phyloP scores from a whole-genome alignment of 2,329 filamentous ascomycete species.

The Fusarium odoratissimum region DNA sequence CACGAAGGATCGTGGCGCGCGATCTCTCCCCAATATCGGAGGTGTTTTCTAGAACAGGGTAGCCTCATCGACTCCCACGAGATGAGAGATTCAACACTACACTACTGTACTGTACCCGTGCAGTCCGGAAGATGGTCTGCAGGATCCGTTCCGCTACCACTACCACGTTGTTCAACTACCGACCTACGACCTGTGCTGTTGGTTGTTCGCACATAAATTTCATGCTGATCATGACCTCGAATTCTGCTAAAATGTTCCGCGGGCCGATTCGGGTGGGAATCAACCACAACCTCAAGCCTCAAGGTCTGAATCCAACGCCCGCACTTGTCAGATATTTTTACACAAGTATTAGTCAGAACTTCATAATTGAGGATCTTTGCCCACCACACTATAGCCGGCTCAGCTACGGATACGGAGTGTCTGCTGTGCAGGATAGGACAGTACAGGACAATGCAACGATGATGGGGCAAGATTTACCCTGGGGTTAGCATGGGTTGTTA shows the following conservation, averaged over 20 bases:
- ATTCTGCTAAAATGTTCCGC: slow-evolving; percentile 37
- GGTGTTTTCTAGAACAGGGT: slow-evolving; percentile 43
- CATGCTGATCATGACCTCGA: slow-evolving; percentile 20
- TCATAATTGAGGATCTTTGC: slow-evolving; percentile 12
- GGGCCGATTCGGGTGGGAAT: slow-evolving; percentile 40
- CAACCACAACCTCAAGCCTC: not conserved
- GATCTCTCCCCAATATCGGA: slow-evolving; percentile 33
- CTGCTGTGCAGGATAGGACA: not conserved
- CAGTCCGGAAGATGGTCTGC: slow-evolving; percentile 28
- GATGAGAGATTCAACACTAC: slow-evolving; percentile 13
- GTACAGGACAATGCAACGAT: slow-evolving; percentile 7
- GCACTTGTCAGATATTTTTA: slow-evolving; percentile 13
- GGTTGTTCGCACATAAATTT: not conserved
- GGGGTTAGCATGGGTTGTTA: slow-evolving; percentile 18
- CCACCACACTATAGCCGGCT: slow-evolving; percentile 11
- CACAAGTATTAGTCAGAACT: slow-evolving; percentile 26
- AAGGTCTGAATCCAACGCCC: slow-evolving; percentile 10
- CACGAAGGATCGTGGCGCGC: slow-evolving; percentile 38
- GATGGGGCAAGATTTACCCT: slow-evolving; percentile 30
- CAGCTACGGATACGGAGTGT: slow-evolving; percentile 1
- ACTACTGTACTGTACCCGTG: not conserved
- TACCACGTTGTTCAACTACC: slow-evolving; percentile 39
- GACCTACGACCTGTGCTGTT: slow-evolving; percentile 12
- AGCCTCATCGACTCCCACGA: slow-evolving; percentile 27
- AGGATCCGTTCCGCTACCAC: slow-evolving; percentile 24